Conservation (phyloP, 371 early-diverging fungal genomes). For the Capniomyces stellatus region DNA sequence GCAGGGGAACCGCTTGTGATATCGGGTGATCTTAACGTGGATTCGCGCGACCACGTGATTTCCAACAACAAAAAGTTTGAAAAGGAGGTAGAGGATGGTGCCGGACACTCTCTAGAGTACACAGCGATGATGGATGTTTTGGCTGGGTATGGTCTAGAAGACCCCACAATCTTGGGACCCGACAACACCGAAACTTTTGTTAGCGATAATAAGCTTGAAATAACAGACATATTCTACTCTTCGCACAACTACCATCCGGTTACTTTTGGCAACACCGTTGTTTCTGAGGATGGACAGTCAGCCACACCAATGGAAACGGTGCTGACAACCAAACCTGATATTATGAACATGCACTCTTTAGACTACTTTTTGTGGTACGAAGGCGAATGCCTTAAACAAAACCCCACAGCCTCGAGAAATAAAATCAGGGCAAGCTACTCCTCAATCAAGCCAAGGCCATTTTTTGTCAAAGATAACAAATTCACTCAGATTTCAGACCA, state of each 20-base stretch:
- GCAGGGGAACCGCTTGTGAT: constrained; percentile 35
- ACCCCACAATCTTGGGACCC: constrained; percentile 16
- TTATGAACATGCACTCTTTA: constrained; percentile 37
- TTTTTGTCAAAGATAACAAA: constrained; percentile 15
- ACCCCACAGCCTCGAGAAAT: background rate
- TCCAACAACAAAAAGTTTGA: constrained; percentile 8
- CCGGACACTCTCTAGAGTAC: constrained; percentile 35
- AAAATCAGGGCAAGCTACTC: constrained; percentile 6
- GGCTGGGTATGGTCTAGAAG: constrained; percentile 30
- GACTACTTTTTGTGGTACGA: constrained; percentile 46
- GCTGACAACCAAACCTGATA: constrained; percentile 35
- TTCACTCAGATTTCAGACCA: constrained; percentile 36
- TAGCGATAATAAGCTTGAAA: constrained; percentile 12
- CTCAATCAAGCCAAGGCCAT: constrained; percentile 12
- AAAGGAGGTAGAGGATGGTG: constrained; percentile 21
- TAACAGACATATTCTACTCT: constrained; percentile 33
- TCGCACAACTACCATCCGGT: constrained; percentile 50
- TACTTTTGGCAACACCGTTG: constrained; percentile 46
- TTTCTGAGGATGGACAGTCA: constrained; percentile 19
- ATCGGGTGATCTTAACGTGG: constrained; percentile 59
- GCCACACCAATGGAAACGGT: constrained; percentile 35
- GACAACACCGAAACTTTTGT: constrained; percentile 16
- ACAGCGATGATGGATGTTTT: constrained; percentile 42
- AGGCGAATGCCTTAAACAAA: constrained; percentile 4
- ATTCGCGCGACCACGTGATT: constrained; percentile 34